Percentiles rank a stretch among this genome's conserved stretches.
These are phyloP conservation scores for Toxoplasma gondii DNA, from an alignment of 169 alveolate genomes.

Conservation along the genomic window DNA sequence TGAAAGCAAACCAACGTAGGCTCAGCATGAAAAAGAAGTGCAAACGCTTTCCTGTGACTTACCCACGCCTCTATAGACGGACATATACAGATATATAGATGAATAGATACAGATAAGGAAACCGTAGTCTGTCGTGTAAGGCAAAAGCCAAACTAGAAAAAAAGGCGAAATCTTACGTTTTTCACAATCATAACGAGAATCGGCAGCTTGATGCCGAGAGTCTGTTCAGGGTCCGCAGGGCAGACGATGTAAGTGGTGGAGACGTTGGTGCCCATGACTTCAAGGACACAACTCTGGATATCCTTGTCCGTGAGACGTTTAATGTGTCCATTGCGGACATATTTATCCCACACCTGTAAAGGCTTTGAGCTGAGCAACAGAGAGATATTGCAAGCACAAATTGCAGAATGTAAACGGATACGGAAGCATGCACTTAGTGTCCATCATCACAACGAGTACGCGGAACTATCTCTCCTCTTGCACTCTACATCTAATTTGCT, in stretches of 20 bases:
- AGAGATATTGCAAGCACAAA: not conserved
- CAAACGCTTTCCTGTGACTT: not conserved
- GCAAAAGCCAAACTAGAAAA: not conserved
- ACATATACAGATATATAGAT: not conserved
- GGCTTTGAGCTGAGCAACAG: constrained; percentile 81
- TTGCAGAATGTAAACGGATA: not conserved
- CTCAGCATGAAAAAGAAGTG: not conserved
- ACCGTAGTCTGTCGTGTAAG: not conserved
- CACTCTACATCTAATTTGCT: not conserved
- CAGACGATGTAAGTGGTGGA: constrained; percentile 91
- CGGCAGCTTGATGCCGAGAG: constrained; percentile 95
- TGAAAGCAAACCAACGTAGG: constrained; percentile 56
- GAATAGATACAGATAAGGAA: too few species aligned
- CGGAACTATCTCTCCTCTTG: not conserved
- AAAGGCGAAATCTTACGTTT: constrained; percentile 80
- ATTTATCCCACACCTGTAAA: constrained; percentile 92
- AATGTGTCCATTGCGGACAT: constrained; percentile 95
- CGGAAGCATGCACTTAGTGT: not conserved
- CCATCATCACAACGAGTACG: not conserved
- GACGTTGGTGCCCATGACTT: constrained; percentile 87
- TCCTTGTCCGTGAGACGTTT: constrained; percentile 95
- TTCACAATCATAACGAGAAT: constrained; percentile 95
- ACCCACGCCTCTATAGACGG: not conserved
- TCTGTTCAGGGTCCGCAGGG: constrained; percentile 90
- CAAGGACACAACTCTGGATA: constrained; percentile 85